Conservation (phyloP, 805 yeast genomes). For the Starmerella powellii region DNA sequence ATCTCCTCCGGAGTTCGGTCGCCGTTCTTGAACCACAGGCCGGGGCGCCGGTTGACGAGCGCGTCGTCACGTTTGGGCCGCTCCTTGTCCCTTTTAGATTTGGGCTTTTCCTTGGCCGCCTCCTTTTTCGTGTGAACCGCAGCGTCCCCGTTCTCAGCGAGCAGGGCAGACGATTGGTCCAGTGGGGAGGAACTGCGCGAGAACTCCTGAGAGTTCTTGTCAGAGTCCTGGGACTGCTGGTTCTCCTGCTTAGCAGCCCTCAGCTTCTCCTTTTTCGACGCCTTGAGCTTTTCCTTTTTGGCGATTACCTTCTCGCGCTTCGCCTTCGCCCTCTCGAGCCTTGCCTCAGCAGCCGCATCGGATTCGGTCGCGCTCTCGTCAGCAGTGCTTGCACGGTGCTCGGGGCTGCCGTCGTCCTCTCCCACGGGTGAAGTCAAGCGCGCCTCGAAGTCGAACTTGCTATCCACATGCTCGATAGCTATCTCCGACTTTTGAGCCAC, state of each 20-base stretch:
- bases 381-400: constrained; percentile 1
- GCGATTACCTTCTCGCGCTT: not conserved
- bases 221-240: no score
- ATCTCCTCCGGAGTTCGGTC: constrained; percentile 28
- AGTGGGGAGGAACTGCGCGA: no score
- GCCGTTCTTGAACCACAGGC: constrained; percentile 33
- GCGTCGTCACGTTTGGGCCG: constrained; percentile 1
- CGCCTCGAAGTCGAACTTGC: not conserved
- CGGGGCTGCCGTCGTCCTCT: not conserved
- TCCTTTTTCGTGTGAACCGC: not conserved
- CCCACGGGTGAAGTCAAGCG: not conserved
- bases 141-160: not conserved
- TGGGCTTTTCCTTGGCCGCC: not conserved
- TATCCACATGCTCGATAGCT: no score
- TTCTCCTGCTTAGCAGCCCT: no score
- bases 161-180: not conserved
- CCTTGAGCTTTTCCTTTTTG: not conserved
- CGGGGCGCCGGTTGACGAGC: constrained; percentile 23
- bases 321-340: not conserved
- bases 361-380: not conserved
- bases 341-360: not conserved
- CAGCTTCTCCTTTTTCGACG: constrained; percentile 1
- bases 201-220: no score
- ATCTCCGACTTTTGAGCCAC: not conserved
- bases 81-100: not conserved